phyloP scores from a whole-genome alignment of 1,284 basidiomycete genomes.

The Austroboletus olivaceoglutinosus region DNA sequence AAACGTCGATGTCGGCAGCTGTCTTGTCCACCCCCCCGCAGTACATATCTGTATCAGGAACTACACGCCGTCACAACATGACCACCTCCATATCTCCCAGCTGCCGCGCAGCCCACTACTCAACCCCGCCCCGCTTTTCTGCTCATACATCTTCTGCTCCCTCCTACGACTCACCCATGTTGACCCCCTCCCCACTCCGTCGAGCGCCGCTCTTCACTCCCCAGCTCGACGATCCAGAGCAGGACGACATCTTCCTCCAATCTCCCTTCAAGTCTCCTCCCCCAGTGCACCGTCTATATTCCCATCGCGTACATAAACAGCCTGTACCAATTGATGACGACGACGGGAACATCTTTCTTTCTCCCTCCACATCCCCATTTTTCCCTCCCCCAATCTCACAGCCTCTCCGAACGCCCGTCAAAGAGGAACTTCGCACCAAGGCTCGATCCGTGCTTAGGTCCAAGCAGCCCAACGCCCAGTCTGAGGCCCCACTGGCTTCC shows the following conservation, averaged over 20 bases:
- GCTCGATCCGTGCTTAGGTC: constrained; percentile 32
- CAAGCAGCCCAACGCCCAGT: constrained; percentile 33
- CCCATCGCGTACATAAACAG: constrained; percentile 37
- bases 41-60: constrained; percentile 36
- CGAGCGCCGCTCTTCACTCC: constrained; percentile 39
- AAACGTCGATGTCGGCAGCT: constrained; percentile 33
- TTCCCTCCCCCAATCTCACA: constrained; percentile 43
- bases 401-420: constrained; percentile 55
- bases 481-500: constrained; percentile 13
- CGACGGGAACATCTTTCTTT: constrained; percentile 55
- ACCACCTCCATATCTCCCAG: constrained; percentile 46
- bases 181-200: constrained; percentile 61
- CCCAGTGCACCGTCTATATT: constrained; percentile 37
- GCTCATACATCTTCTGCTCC: constrained; percentile 27
- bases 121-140: constrained; percentile 36
- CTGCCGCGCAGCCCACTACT: constrained; percentile 42
- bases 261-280: constrained; percentile 52
- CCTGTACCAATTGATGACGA: constrained; percentile 54
- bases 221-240: constrained; percentile 35
- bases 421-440: constrained; percentile 39
- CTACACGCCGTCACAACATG: constrained; percentile 41
- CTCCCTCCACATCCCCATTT: constrained; percentile 41
- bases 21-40: constrained; percentile 37
- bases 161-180: constrained; percentile 52
- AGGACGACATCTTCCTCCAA: constrained; percentile 52